Percentiles rank a stretch among this genome's conserved stretches.
phyloP scores from a whole-genome alignment of 176 grass and related monocot species.

The Melocanna baccifera region DNA sequence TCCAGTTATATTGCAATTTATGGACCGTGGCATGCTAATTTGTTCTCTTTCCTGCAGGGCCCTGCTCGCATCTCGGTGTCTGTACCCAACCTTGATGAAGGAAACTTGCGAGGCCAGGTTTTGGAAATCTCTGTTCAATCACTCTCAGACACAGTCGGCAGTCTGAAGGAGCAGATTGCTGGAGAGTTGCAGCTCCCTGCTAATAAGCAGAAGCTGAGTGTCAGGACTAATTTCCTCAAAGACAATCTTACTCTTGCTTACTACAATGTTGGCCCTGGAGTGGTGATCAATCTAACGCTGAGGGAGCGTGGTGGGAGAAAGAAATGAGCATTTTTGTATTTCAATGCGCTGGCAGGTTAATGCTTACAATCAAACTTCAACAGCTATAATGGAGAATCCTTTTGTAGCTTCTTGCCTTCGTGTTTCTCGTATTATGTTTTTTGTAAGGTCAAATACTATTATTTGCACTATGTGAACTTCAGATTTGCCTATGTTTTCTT shows the following conservation, averaged over 20 bases:
- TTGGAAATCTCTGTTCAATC: constrained; percentile 81
- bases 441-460: neutral
- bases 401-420: constrained; percentile 12
- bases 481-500: constrained; percentile 12
- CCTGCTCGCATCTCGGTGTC: constrained; percentile 67
- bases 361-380: constrained; percentile 30
- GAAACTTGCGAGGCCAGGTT: constrained; percentile 88
- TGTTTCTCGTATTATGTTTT: constrained; percentile 14
- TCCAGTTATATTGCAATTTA: constrained; percentile 4
- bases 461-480: neutral
- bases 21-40: constrained; percentile 23
- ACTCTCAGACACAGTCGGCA: constrained; percentile 73
- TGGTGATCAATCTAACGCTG: constrained; percentile 70
- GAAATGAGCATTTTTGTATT: constrained; percentile 52
- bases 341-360: constrained; percentile 21
- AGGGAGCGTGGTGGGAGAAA: constrained; percentile 98
- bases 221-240: constrained; percentile 79
- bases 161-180: constrained; percentile 95
- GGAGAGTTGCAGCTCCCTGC: constrained; percentile 93
- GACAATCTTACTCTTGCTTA: constrained; percentile 93
- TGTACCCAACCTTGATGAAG: constrained; percentile 92
- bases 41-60: constrained; percentile 49
- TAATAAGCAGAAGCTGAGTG: constrained; percentile 93
- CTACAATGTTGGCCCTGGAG: constrained; percentile 85
- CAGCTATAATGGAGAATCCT: constrained; percentile 26